Base-by-base conservation (phyloP, 2,329 filamentous ascomycete genomes). In the Aspergillus neoniger region DNA sequence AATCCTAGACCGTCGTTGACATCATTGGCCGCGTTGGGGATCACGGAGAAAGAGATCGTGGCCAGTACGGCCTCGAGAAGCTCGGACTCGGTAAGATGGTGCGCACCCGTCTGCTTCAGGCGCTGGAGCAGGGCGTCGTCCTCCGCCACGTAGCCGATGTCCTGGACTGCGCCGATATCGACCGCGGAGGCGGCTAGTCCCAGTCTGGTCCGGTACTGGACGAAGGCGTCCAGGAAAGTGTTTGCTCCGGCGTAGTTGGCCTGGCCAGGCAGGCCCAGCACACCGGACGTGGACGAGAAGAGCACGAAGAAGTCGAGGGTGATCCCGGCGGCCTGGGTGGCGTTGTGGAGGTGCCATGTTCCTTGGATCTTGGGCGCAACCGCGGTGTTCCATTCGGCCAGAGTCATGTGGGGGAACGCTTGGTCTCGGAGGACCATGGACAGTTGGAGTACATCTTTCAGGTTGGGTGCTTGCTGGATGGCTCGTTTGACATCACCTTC, bases 271-370 rank as follows among this genome's bases (percentile, higher is more conserved):
- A 69, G 65, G 5, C 75, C 72, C 39, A 76, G 55, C 1, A 74
- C 63, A 6, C 74, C 73, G 8, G 68, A 67, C 0, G 74, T 57
- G 0, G 77, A 80, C 1, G 73, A 76, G 12, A 80, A 64, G n/a
- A 77, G 64, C 14, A 81, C 60, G 64, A 81, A 80, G 66, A 81
- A 81, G 58, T 81, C 78, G 2, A 81, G 68, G 1, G 66, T 25
- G 10, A 23, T 23, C 19, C 44, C 44, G 3, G 32, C 63, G 10
- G 25, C 14, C 0, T 66, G 54, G 1, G 70, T 56, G 4, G 59
- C 59, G 1, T 56, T 12, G 50, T 77, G 72, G 4, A 73, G 65
- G 38, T 71, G 74, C 71, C 70, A 75, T 57, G 70, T 63, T 7
- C 63, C 65, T 3, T 60, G 5, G 2, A 72, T 67, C 61, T 80